Percentiles rank a stretch among this genome's conserved stretches.
Evolutionary conservation across 2,329 filamentous ascomycete genomes (phyloP).

Genomic region (Penicillium frequentans): DNA sequence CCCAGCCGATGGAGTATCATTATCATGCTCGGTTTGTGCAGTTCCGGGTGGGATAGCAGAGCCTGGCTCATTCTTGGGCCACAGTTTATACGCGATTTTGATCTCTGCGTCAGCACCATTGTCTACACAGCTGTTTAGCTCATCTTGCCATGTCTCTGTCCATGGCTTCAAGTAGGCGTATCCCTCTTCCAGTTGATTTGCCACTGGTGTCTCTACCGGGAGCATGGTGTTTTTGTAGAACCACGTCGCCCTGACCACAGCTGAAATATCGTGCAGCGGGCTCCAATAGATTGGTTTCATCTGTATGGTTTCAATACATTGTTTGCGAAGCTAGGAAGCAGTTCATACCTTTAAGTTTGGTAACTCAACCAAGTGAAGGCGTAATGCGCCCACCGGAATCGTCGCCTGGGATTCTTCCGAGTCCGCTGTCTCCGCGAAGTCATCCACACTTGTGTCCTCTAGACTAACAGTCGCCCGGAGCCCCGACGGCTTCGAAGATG

Average conservation of each 20-base stretch:
- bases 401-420: slow-evolving; percentile 47
- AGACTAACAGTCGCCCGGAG: slow-evolving; percentile 27
- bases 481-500: slow-evolving; percentile 26
- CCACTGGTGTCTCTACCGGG: slow-evolving; percentile 79
- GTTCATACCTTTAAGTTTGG: slow-evolving; percentile 59
- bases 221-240: slow-evolving; percentile 96
- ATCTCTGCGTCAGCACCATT: slow-evolving; percentile 88
- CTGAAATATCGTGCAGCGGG: slow-evolving; percentile 82
- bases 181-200: slow-evolving; percentile 89
- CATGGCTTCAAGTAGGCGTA: slow-evolving; percentile 84
- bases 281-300: slow-evolving; percentile 99
- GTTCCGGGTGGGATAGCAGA: slow-evolving; percentile 36
- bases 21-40: slow-evolving; percentile 38
- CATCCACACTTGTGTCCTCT: slow-evolving; percentile 18
- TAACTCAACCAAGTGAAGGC: slow-evolving; percentile 83
- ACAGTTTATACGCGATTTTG: slow-evolving; percentile 81
- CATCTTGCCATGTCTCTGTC: slow-evolving; percentile 89
- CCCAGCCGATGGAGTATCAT: slow-evolving; percentile 21
- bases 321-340: neutral
- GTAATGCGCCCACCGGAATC: slow-evolving; percentile 84
- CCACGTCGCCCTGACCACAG: slow-evolving; percentile 86
- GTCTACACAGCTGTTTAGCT: slow-evolving; percentile 84
- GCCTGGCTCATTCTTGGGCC: slow-evolving; percentile 61
- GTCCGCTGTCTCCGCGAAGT: slow-evolving; percentile 19
- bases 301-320: slow-evolving; percentile 31